Evolutionary conservation across 2,329 filamentous ascomycete genomes (phyloP).

Genomic region (Fusarium armeniacum): DNA sequence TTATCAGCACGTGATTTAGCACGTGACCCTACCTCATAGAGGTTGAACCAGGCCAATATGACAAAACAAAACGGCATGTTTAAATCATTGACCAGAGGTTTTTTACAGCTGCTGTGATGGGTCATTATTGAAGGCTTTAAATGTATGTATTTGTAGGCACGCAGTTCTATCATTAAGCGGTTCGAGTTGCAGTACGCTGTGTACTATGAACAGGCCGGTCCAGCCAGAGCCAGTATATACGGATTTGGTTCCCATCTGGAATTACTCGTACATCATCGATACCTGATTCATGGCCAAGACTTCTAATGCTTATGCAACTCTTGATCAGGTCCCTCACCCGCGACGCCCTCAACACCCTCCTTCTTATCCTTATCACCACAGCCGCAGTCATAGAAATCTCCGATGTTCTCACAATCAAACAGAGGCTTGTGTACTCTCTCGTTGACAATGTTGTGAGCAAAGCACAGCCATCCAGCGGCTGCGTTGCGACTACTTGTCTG

Average conservation of each 20-base stretch:
- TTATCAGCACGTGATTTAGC: conserved; percentile 26
- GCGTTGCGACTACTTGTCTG: conserved; percentile 74
- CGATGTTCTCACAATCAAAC: conserved; percentile 77
- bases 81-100: neutral
- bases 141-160: neutral
- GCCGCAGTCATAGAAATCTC: conserved; percentile 79
- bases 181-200: conserved; percentile 1
- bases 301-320: conserved; percentile 44
- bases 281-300: neutral
- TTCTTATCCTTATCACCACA: conserved; percentile 74
- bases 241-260: conserved; percentile 12
- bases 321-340: conserved; percentile 34
- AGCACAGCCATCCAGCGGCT: conserved; percentile 77
- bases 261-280: conserved; percentile 23
- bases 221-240: conserved; percentile 41
- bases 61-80: too few species aligned
- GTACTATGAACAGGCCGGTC: conserved; percentile 35
- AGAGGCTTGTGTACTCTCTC: conserved; percentile 70
- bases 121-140: neutral
- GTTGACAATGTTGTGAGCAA: conserved; percentile 77
- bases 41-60: too few species aligned
- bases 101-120: neutral
- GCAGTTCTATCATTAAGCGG: neutral
- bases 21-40: conserved; percentile 35
- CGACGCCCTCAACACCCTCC: conserved; percentile 46